These are phyloP conservation scores for Thermothelomyces thermophilus DNA, from an alignment of 2,329 filamentous ascomycete species.

Conservation along the genomic window DNA sequence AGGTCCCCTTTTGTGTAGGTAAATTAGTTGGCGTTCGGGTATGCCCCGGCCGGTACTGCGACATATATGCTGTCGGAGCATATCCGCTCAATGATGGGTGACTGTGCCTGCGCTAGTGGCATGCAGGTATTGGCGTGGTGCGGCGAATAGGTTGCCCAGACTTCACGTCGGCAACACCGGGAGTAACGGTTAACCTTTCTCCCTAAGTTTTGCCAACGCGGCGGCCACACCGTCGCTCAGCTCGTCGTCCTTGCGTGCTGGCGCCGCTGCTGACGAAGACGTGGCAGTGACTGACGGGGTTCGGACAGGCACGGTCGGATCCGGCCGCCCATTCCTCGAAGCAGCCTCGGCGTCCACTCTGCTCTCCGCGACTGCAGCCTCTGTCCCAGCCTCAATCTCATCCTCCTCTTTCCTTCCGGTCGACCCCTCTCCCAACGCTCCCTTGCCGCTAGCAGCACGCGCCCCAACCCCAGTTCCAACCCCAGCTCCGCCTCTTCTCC, in stretches of 20 bases:
- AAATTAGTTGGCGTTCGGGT: too few species aligned
- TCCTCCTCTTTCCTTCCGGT: slow-evolving; percentile 15
- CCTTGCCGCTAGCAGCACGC: slow-evolving; percentile 5
- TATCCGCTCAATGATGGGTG: too few species aligned
- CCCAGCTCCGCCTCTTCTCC: slow-evolving; percentile 26
- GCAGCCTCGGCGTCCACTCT: not conserved
- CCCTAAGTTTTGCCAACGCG: slow-evolving; percentile 52
- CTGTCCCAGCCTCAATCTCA: slow-evolving; percentile 39
- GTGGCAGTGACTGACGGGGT: not conserved
- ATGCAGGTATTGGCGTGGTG: slow-evolving; percentile 4
- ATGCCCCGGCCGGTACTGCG: not conserved
- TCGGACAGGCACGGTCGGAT: slow-evolving; percentile 14
- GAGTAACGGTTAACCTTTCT: slow-evolving; percentile 32
- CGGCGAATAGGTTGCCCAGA: too few species aligned
- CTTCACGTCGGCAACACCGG: not conserved
- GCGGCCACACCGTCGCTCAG: slow-evolving; percentile 54
- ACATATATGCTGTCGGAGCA: too few species aligned
- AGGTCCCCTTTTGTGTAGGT: slow-evolving; percentile 2
- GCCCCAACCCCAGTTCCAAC: not conserved
- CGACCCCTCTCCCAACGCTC: not conserved
- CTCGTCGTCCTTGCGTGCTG: slow-evolving; percentile 33
- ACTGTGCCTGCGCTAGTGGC: slow-evolving; percentile 1
- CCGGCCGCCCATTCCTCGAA: slow-evolving; percentile 30
- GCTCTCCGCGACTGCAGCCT: slow-evolving; percentile 40
- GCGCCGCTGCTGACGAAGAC: slow-evolving; percentile 20